Evolutionary conservation across 345 rosid genomes (phyloP).

Genomic region (Eucalyptus pumila): DNA sequence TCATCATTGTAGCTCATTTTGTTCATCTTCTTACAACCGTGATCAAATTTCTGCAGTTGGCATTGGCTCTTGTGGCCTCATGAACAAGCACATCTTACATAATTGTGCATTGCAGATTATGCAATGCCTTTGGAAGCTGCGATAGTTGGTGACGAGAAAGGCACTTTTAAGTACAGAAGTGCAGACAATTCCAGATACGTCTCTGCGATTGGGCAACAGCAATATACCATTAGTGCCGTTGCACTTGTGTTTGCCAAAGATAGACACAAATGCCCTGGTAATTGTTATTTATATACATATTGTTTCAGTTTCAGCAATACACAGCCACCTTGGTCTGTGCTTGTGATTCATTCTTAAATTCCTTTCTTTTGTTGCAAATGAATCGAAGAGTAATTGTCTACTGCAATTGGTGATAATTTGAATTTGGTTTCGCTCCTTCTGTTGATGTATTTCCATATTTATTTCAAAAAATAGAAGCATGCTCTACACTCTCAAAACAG

Average conservation of each 20-base stretch:
- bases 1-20: not conserved
- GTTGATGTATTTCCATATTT: not conserved
- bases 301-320: not conserved
- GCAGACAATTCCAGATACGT: slow-evolving; percentile 6
- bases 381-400: not conserved
- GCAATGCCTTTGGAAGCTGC: slow-evolving; percentile 59
- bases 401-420: not conserved
- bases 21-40: not conserved
- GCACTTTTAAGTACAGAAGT: slow-evolving; percentile 26
- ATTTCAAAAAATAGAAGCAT: not conserved
- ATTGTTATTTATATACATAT: not conserved
- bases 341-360: not conserved
- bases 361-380: not conserved
- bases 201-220: not conserved
- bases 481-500: not conserved
- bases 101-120: slow-evolving; percentile 35
- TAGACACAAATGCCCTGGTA: slow-evolving; percentile 46
- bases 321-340: not conserved
- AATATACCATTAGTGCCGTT: slow-evolving; percentile 11
- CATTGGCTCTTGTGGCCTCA: not conserved
- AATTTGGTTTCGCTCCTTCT: not conserved
- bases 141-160: slow-evolving; percentile 55
- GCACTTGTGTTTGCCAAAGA: slow-evolving; percentile 74
- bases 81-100: not conserved
- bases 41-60: not conserved